Percentiles rank a stretch among this genome's conserved stretches.
Evolutionary conservation across 139 green algal species (phyloP).

Genomic region (Yamagishiella unicocca): DNA sequence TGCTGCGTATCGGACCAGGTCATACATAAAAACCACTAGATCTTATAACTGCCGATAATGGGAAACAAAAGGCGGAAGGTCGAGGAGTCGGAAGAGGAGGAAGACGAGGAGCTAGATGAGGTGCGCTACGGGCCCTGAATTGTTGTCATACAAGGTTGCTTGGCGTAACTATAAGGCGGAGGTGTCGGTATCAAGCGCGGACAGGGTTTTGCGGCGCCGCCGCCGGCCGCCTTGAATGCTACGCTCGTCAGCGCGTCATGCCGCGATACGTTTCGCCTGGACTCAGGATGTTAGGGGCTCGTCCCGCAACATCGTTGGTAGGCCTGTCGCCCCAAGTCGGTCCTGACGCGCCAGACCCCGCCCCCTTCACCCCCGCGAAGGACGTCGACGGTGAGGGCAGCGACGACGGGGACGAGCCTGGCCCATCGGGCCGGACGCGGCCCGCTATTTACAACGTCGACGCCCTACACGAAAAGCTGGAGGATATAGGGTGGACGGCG

Average conservation of each 20-base stretch:
- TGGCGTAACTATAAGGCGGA: background rate
- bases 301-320: no score
- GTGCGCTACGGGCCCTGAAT: background rate
- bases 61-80: constrained; percentile 32
- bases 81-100: constrained; percentile 31
- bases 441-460: constrained; percentile 88
- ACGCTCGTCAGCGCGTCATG: no score
- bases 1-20: no score
- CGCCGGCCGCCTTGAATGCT: background rate
- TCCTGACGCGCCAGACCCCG: no score
- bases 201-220: background rate
- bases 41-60: constrained; percentile 25
- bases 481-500: constrained; percentile 90
- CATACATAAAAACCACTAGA: no score
- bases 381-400: background rate
- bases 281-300: background rate
- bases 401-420: constrained; percentile 11
- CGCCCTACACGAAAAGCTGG: constrained; percentile 88
- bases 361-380: no score
- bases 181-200: no score
- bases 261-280: no score
- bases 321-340: no score
- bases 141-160: no score
- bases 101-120: constrained; percentile 46
- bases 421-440: constrained; percentile 32